Evolutionary conservation across 768 basidiomycete genomes (phyloP), one percentile per base, ranked within the genome.

Genomic region (Mycena haematopus): DNA sequence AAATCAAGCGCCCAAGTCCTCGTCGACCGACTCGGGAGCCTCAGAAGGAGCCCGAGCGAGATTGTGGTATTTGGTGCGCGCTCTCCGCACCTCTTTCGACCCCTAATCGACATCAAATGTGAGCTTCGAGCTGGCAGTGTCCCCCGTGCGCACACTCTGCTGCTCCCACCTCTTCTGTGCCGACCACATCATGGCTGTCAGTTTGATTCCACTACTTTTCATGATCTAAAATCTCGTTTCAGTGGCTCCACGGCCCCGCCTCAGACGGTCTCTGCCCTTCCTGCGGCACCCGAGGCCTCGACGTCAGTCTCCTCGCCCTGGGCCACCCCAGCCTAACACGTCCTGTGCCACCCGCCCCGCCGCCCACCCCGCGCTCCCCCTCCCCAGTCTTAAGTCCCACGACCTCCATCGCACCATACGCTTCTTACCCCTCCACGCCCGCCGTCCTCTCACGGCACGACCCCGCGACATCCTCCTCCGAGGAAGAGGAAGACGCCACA

Each of bases 1-100:
- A 31, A 19, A 42, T 58, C 47, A 27, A 22, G 47, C 56, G 47
- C 3, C 35, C 46, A 1, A 29, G 21, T 11, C 35, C 42, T 1
- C 42, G 17, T n/a, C 17, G 40, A 42, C 21, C 40, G 52, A 6
- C 40, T 27, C 17, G 44, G 29, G 9, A 31, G 29, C 29, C 29
- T 9, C 29, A 4, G 29, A 31, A 42, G 45, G 46, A 46, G 52
- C 52, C 52, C 3, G 52, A 54, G 52, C 44, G 59, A 10, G 59
- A 60, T 8, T 54, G 59, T 42, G 59, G 52, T 2, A 60, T 60
- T 10, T 60, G 59, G 59, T 60, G 53, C 59, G 59, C 35, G 14
- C 6, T 13, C 40, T 13, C 8, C 19, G 19, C 42, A 9, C 11
- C 21, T 45, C 9, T 45, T 8, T 21, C 42, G 9, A 14, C 13